Evolutionary conservation across 2,329 filamentous ascomycete genomes (phyloP).

Genomic region (Curvularia sp.): DNA sequence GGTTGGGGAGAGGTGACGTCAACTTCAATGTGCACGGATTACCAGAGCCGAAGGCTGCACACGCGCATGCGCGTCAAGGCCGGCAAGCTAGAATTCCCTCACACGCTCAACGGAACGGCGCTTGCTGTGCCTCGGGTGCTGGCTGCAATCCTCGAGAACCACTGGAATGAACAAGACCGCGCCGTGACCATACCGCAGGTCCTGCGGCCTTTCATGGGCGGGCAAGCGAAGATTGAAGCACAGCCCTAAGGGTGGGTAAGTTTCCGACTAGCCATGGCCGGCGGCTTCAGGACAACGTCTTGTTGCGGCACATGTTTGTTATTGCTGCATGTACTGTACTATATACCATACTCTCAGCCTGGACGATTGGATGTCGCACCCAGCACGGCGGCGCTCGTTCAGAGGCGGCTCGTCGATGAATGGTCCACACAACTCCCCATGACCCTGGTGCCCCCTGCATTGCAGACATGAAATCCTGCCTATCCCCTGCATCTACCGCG

Average conservation of each 20-base stretch:
- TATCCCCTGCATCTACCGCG: constrained; percentile 29
- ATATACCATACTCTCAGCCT: constrained; percentile 10
- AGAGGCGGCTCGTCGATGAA: constrained; percentile 8
- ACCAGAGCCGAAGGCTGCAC: constrained; percentile 82
- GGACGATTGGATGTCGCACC: constrained; percentile 12
- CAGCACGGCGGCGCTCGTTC: constrained; percentile 2
- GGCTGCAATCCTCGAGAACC: constrained; percentile 87
- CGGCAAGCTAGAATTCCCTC: constrained; percentile 73
- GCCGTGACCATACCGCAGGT: constrained; percentile 79
- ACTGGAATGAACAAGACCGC: constrained; percentile 75
- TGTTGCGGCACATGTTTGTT: constrained; percentile 1
- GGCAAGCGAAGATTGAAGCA: constrained; percentile 44
- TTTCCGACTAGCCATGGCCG: constrained; percentile 2
- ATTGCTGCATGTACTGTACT: constrained; percentile 9
- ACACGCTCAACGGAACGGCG: constrained; percentile 93
- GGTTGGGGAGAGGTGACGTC: constrained; percentile 96
- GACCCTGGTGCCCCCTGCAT: constrained; percentile 18
- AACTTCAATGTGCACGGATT: constrained; percentile 91
- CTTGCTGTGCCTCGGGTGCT: constrained; percentile 88
- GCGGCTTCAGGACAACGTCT: not conserved
- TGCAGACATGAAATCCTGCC: constrained; percentile 19
- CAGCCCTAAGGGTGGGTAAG: constrained; percentile 22
- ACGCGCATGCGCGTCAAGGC: constrained; percentile 69
- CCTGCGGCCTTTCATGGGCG: constrained; percentile 82
- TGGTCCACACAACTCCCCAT: constrained; percentile 1